Evolutionary conservation across 805 yeast genomes (phyloP), one percentile per base, ranked within the genome.

Genomic region (Starmerella bombicola): DNA sequence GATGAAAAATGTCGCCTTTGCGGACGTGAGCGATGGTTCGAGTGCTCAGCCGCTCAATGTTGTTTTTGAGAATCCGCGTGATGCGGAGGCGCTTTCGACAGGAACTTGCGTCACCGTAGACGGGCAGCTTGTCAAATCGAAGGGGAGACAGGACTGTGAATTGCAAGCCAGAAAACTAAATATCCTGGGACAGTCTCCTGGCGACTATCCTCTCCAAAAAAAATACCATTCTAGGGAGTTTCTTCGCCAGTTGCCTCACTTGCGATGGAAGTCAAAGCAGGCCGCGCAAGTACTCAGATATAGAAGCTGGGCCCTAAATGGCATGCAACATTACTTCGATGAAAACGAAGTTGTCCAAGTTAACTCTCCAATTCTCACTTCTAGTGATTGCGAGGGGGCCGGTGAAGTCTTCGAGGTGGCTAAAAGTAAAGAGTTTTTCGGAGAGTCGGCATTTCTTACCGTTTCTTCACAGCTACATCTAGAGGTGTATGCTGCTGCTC

Each of bases 331-430:
- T 3, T 82, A 73, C 51, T 82, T 83, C 57, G 61, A 65, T 16
- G 41, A 54, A 0, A 51, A 68, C 16, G 70, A 70, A 12, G 84
- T 82, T 49, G 61, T 68, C 12, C 86, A 83, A 62, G 84, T 82
- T 0, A 67, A 76, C 20, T 93, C 97, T 3, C 98, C 99, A 6
- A 52, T 88, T 10, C 62, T 88, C 18, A 91, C 98, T 0, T 67
- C 82, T 9, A 74, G 93, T 1, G 98, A 91, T 58, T 88, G 97
- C 57, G 99, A 91, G 62, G 97, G 98, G 15, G 96, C 94, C 3
- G 97, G 97, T 4, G 97, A 91, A 56, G 72, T 81, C 46, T 91
- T 91, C 50, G 63, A 62, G 34, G 62, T 86, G 9, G 68, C 65
- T 33, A 61, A 66, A 1, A 65, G 61, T 35, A 49, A 70, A 1